These are phyloP conservation scores for Heliocybe sulcata DNA, from an alignment of 1,284 basidiomycete species.

Conservation along the genomic window DNA sequence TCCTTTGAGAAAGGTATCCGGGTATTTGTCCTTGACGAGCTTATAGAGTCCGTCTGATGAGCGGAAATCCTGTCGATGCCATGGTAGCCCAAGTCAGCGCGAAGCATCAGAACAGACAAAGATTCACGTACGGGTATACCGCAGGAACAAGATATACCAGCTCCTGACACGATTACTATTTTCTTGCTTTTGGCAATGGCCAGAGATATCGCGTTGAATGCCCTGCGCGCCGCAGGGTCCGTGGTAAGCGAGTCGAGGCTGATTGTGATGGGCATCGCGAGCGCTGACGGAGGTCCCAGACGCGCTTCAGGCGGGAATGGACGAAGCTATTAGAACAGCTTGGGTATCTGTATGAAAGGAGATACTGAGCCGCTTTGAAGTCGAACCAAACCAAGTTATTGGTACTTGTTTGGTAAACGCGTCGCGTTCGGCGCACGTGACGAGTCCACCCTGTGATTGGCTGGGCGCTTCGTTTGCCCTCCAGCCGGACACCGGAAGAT, in stretches of 20 bases:
- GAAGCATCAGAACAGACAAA: neutral
- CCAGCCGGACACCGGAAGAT: no score
- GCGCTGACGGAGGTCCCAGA: no score
- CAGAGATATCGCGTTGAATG: slow-evolving; percentile 63
- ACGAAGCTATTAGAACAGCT: no score
- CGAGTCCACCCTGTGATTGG: no score
- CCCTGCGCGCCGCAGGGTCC: slow-evolving; percentile 45
- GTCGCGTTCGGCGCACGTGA: slow-evolving; percentile 30
- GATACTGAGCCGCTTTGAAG: neutral
- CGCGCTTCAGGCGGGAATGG: no score
- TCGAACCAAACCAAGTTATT: slow-evolving; percentile 19
- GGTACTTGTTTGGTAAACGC: slow-evolving; percentile 20
- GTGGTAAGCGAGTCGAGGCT: slow-evolving; percentile 36
- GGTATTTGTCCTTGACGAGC: slow-evolving; percentile 80
- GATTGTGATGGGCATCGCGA: slow-evolving; percentile 29
- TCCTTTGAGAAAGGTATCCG: slow-evolving; percentile 78
- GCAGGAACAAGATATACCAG: slow-evolving; percentile 89
- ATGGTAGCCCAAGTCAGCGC: neutral
- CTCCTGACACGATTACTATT: slow-evolving; percentile 84
- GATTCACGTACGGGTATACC: slow-evolving; percentile 75
- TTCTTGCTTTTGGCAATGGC: slow-evolving; percentile 78
- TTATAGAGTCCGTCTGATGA: slow-evolving; percentile 85
- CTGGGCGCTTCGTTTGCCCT: no score
- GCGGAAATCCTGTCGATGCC: slow-evolving; percentile 78
- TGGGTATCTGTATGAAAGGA: no score